phyloP scores from a whole-genome alignment of 148 eudicot species.

The Heliamphora exappendiculata region DNA sequence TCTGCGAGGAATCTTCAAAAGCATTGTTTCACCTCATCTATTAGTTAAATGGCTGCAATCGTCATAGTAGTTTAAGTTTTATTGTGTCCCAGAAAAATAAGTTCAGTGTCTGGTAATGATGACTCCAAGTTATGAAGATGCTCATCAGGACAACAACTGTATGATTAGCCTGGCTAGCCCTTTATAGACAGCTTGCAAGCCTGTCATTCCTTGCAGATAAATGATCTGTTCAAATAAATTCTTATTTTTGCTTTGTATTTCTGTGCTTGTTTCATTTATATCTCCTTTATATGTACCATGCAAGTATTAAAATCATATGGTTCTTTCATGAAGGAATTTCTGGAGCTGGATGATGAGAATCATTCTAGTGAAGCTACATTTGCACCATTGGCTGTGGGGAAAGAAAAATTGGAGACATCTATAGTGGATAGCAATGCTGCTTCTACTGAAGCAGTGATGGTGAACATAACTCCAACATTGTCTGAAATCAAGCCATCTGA shows the following conservation, averaged over 20 bases:
- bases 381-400: constrained; percentile 20
- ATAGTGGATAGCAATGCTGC: constrained; percentile 16
- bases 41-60: background rate
- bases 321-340: constrained; percentile 35
- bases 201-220: background rate
- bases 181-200: background rate
- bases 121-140: background rate
- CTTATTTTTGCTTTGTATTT: background rate
- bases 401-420: constrained; percentile 20
- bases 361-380: constrained; percentile 32
- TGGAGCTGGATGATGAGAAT: constrained; percentile 53
- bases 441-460: constrained; percentile 15
- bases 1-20: too few relatives aligned
- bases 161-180: background rate
- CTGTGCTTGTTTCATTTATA: background rate
- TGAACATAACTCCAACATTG: constrained; percentile 14
- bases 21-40: too few relatives aligned
- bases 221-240: background rate
- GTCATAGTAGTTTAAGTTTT: background rate
- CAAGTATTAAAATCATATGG: background rate
- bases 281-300: background rate
- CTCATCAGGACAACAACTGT: background rate
- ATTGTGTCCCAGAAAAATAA: background rate
- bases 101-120: background rate
- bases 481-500: constrained; percentile 21